Conservation (phyloP, 352 stramenopile species). For the Thalassiosira hispida region DNA sequence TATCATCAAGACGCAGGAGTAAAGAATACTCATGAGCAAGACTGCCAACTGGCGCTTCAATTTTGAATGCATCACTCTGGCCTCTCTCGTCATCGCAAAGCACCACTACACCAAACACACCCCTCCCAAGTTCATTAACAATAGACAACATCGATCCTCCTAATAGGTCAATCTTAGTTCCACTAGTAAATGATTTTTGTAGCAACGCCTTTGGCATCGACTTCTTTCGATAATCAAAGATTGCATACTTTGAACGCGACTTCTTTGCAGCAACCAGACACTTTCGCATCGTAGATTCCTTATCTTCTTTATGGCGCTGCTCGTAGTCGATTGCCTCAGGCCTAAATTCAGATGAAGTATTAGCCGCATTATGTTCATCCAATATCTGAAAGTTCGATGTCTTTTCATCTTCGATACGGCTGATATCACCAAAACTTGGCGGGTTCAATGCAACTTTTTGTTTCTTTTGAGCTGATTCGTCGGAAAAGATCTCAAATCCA, state of each 20-base stretch:
- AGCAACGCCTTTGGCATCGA: conserved; percentile 44
- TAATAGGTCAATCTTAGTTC: conserved; percentile 39
- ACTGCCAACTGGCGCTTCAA: conserved; percentile 69
- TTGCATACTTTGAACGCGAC: conserved; percentile 17
- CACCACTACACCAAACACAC: conserved; percentile 73
- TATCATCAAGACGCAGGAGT: conserved; percentile 59
- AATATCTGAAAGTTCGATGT: conserved; percentile 26
- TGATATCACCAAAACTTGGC: conserved; percentile 50
- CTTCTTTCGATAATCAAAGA: conserved; percentile 45
- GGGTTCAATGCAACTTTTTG: background rate
- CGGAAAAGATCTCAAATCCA: conserved; percentile 48
- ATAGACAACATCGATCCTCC: conserved; percentile 40
- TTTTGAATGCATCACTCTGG: conserved; percentile 68
- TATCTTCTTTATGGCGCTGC: conserved; percentile 30
- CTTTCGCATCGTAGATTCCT: conserved; percentile 41
- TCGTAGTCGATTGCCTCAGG: conserved; percentile 38
- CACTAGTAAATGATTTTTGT: conserved; percentile 42
- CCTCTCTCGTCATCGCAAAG: conserved; percentile 39
- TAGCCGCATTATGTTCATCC: conserved; percentile 22
- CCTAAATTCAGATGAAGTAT: background rate
- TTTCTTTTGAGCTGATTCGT: conserved; percentile 40
- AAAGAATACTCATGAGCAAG: conserved; percentile 74
- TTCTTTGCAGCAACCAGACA: conserved; percentile 38
- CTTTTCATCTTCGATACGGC: conserved; percentile 47
- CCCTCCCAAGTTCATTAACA: conserved; percentile 66